phyloP scores from a whole-genome alignment of 768 basidiomycete species.

The Lentinula sp. region DNA sequence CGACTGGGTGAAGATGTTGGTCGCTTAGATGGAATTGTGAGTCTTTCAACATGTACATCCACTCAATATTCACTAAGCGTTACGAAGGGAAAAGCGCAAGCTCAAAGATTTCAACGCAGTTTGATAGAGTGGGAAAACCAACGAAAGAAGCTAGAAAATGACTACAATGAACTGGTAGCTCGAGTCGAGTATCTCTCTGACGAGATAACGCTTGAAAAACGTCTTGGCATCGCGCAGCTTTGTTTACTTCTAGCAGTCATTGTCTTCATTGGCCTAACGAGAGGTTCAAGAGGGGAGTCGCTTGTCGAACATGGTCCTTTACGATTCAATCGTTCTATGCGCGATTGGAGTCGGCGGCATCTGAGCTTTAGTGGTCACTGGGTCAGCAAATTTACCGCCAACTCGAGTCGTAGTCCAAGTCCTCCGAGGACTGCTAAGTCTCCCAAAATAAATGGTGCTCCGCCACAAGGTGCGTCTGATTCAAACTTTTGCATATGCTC shows the following conservation, averaged over 20 bases:
- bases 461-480: background rate
- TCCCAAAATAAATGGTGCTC: background rate
- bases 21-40: constrained; percentile 66
- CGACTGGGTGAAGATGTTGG: constrained; percentile 76
- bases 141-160: constrained; percentile 56
- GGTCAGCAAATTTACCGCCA: constrained; percentile 26
- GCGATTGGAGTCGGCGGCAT: constrained; percentile 52
- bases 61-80: background rate
- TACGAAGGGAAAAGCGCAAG: constrained; percentile 62
- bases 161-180: constrained; percentile 62
- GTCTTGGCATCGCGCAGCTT: constrained; percentile 83
- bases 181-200: constrained; percentile 71
- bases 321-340: constrained; percentile 25
- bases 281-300: constrained; percentile 48
- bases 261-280: constrained; percentile 81
- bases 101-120: constrained; percentile 57
- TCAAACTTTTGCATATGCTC: background rate
- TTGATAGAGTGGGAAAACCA: constrained; percentile 67
- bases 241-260: constrained; percentile 78
- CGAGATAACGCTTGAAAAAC: constrained; percentile 88
- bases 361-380: constrained; percentile 53
- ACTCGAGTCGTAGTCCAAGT: background rate
- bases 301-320: constrained; percentile 8
- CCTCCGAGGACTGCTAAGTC: background rate
- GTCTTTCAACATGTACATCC: constrained; percentile 18